phyloP scores from a whole-genome alignment of 495 filamentous ascomycete species.

The Alectoria sarmentosa region DNA sequence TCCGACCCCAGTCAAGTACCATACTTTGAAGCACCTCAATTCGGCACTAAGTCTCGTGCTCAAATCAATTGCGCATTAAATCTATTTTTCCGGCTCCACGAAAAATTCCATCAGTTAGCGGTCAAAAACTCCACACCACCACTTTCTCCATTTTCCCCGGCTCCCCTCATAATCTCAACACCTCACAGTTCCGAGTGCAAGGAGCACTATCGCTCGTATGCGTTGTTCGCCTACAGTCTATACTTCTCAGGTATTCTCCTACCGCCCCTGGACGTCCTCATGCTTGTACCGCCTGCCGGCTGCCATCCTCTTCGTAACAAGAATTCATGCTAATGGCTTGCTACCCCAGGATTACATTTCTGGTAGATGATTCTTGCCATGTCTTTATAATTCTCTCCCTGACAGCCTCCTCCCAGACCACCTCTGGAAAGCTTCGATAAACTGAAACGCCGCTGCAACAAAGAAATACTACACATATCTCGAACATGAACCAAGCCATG shows the following conservation, averaged over 20 bases:
- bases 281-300: conserved; percentile 6
- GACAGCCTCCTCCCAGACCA: conserved; percentile 60
- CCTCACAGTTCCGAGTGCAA: conserved; percentile 13
- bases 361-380: conserved; percentile 46
- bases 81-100: not conserved
- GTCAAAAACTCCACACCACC: not conserved
- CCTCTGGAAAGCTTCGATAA: conserved; percentile 91
- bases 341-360: conserved; percentile 80
- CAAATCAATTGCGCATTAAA: not conserved
- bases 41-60: not conserved
- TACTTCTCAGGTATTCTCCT: conserved; percentile 82
- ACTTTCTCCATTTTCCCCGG: not conserved
- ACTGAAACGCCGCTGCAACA: conserved; percentile 45
- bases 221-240: conserved; percentile 87
- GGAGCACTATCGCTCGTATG: conserved; percentile 67
- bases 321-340: conserved; percentile 24
- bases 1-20: not conserved
- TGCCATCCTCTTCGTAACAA: conserved; percentile 19
- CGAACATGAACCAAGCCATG: conserved; percentile 48
- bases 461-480: conserved; percentile 25
- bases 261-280: conserved; percentile 22
- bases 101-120: no score
- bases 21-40: not conserved
- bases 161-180: not conserved
- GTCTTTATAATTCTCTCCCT: conserved; percentile 31